Evolutionary conservation across 2,329 filamentous ascomycete genomes (phyloP), one percentile per base, ranked within the genome.

Genomic region (Trichoderma arundinaceum): DNA sequence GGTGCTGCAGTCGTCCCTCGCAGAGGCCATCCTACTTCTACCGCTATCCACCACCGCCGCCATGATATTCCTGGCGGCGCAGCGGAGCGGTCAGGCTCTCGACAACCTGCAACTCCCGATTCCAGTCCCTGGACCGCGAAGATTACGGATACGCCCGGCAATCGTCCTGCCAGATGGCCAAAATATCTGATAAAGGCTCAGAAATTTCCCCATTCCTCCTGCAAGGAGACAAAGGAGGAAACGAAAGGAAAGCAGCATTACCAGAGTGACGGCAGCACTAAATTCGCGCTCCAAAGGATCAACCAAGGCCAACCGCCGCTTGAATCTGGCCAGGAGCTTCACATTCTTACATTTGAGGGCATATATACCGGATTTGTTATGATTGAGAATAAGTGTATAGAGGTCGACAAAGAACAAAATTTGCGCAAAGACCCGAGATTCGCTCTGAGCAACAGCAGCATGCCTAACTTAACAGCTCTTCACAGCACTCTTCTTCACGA

Each of bases 341-440:
- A 3, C 8, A 43, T 13, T 0, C 92, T 9, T 13, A 5, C 96
- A 71, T 90, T 95, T 0, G 92, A 92, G 62, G 88, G 88, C 0
- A 94, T 94, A 5, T 96, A 96, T 71, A 88, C 89, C 0, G 92
- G 91, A 0, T 78, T 97, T 0, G 89, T 92, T 0, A 92, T 94
- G 87, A 91, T 96, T 0, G 94, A 97, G 74, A 87, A 86, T 17
- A 92, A 94, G 71, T 94, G 92, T 71, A 93, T 95, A 0, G 90
- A 95, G 64, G 89, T 96, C 0, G 91, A 94, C 70, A 88, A 86
- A 8, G 82, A 28, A 28, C 86, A 0, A 85, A 88, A 51, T 82
- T 81, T 0, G 77, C 78, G 0, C 78, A 81, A 5, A 78, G 77
- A 77, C 1, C 71, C 78, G 0, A 75, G 78, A 5, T 75, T 46